Conservation (phyloP, 371 early-diverging fungal species). For the Mortierella polycephala region DNA sequence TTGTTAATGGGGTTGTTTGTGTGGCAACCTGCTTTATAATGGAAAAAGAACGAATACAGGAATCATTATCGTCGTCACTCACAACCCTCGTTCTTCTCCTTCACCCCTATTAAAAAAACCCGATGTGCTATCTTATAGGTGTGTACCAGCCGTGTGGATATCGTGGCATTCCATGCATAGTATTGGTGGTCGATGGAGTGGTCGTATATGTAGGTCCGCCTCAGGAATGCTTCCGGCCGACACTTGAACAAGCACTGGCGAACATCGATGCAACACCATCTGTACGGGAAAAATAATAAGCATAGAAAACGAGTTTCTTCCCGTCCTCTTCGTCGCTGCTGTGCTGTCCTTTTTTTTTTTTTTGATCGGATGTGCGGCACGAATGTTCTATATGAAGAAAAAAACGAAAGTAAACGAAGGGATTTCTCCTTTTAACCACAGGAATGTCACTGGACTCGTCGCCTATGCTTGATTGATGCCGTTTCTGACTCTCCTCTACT, state of each 20-base stretch:
- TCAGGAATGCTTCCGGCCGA: constrained; percentile 31
- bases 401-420: not conserved
- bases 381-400: not conserved
- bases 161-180: constrained; percentile 47
- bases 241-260: constrained; percentile 24
- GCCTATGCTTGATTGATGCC: too few species aligned
- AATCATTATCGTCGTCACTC: not conserved
- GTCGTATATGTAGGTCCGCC: constrained; percentile 48
- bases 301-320: not conserved
- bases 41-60: too few species aligned
- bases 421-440: constrained; percentile 9
- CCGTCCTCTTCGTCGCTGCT: not conserved
- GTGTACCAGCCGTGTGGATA: constrained; percentile 42
- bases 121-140: not conserved
- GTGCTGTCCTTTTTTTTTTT: not conserved
- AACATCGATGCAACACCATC: not conserved
- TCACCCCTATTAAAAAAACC: too few species aligned
- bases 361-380: not conserved
- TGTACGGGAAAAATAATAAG: constrained; percentile 18
- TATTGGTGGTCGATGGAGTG: constrained; percentile 36
- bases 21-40: not conserved
- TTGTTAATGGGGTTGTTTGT: not conserved
- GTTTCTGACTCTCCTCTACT: too few species aligned
- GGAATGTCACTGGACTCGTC: too few species aligned
- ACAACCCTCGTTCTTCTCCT: too few species aligned